These are phyloP conservation scores for Nakazawaea pomicola DNA, from an alignment of 805 yeast genomes.

Conservation along the genomic window DNA sequence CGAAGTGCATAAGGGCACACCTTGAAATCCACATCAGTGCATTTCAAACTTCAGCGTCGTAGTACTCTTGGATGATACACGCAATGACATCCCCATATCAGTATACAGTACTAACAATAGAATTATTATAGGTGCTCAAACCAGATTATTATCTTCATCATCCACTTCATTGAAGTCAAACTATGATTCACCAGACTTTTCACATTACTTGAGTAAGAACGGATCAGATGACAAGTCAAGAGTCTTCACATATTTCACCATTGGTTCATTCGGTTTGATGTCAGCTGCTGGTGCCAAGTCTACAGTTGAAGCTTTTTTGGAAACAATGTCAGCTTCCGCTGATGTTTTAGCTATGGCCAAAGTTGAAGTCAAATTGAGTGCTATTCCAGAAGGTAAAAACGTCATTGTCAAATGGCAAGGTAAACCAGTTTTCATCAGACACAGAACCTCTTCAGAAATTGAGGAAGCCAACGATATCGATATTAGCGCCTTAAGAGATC, in stretches of 20 bases:
- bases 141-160: slow-evolving; percentile 49
- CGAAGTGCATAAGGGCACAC: too few relatives aligned
- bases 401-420: slow-evolving; percentile 99
- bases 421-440: slow-evolving; percentile 99
- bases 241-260: slow-evolving; percentile 93
- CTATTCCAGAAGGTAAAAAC: slow-evolving; percentile 96
- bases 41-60: too few relatives aligned
- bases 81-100: too few relatives aligned
- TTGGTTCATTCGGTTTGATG: slow-evolving; percentile 89
- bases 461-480: slow-evolving; percentile 90
- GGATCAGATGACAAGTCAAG: slow-evolving; percentile 66
- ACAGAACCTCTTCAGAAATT: slow-evolving; percentile 90
- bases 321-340: slow-evolving; percentile 96
- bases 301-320: slow-evolving; percentile 87
- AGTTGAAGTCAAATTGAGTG: slow-evolving; percentile 91
- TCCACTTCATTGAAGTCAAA: slow-evolving; percentile 57
- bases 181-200: slow-evolving; percentile 89
- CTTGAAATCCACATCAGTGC: too few relatives aligned
- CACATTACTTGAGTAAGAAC: slow-evolving; percentile 68
- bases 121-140: slow-evolving; percentile 17
- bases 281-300: slow-evolving; percentile 94
- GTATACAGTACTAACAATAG: neutral
- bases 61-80: too few relatives aligned
- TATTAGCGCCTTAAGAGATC: slow-evolving; percentile 79
- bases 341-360: slow-evolving; percentile 99